Conservation (phyloP, 2,329 filamentous ascomycete species). For the Phialemonium atrogriseum region DNA sequence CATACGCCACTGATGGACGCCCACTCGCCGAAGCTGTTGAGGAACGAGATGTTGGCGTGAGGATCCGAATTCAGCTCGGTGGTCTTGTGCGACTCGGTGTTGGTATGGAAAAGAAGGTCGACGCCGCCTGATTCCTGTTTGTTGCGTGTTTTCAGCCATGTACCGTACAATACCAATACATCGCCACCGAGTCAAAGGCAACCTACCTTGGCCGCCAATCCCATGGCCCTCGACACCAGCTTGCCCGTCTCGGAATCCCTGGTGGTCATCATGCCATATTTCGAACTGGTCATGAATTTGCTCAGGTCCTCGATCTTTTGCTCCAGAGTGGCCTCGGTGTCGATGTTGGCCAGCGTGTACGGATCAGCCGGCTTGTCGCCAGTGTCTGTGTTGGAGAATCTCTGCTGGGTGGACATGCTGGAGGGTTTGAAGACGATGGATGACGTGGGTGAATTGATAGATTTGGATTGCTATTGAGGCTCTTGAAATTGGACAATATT, state of each 20-base stretch:
- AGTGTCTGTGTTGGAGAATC: slow-evolving; percentile 51
- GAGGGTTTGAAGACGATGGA: too few species aligned
- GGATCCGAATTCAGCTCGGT: slow-evolving; percentile 66
- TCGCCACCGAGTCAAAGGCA: too few species aligned
- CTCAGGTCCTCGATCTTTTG: slow-evolving; percentile 70
- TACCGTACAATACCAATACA: too few species aligned
- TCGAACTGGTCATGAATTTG: slow-evolving; percentile 62
- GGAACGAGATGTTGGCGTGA: slow-evolving; percentile 74
- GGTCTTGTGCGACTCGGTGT: slow-evolving; percentile 83
- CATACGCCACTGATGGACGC: slow-evolving; percentile 74
- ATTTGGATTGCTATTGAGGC: too few species aligned
- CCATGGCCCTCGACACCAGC: slow-evolving; percentile 79
- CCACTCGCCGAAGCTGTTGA: slow-evolving; percentile 72
- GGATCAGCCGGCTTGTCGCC: slow-evolving; percentile 62
- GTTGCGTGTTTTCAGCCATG: too few species aligned
- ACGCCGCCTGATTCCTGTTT: slow-evolving; percentile 69
- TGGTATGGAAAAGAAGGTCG: slow-evolving; percentile 85
- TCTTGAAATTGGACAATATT: too few species aligned
- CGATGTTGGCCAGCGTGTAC: slow-evolving; percentile 65
- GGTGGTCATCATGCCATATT: slow-evolving; percentile 88
- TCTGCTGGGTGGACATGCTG: slow-evolving; percentile 13
- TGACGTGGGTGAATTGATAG: too few species aligned
- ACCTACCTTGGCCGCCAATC: slow-evolving; percentile 65
- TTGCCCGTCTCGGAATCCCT: slow-evolving; percentile 54
- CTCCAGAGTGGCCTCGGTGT: slow-evolving; percentile 54